A percentile compares a stretch with the other conserved stretches of the same genome.
Evolutionary conservation across 2,329 filamentous ascomycete species (phyloP).

Genomic region (Aureobasidium melanogenum): DNA sequence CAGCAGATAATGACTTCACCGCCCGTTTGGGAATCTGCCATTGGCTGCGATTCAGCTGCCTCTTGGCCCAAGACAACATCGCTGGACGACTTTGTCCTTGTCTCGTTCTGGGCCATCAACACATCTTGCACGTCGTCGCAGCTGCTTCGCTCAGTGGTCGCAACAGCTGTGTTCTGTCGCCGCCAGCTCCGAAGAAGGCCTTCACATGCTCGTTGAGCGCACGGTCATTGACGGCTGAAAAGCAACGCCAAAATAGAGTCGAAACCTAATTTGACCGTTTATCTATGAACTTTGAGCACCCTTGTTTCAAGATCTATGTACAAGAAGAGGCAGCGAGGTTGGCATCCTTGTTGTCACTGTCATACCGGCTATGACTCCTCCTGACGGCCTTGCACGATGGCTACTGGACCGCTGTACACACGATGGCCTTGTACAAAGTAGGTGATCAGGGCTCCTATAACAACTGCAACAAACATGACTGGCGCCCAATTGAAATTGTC

Average conservation of each 20-base stretch:
- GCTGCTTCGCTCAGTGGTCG: not conserved
- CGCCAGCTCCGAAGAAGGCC: not conserved
- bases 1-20: slow-evolving; percentile 8
- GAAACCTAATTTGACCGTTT: slow-evolving; percentile 9
- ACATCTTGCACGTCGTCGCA: not conserved
- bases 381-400: not conserved
- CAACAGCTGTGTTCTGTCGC: not conserved
- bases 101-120: not conserved
- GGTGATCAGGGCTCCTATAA: slow-evolving; percentile 21
- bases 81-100: not conserved
- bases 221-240: not conserved
- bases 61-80: not conserved
- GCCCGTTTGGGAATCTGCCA: not conserved
- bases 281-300: slow-evolving; percentile 1
- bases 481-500: slow-evolving; percentile 28
- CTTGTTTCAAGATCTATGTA: not conserved
- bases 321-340: not conserved
- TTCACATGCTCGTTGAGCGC: slow-evolving; percentile 7
- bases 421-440: slow-evolving; percentile 25
- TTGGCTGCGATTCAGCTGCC: not conserved
- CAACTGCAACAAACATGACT: slow-evolving; percentile 27
- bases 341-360: not conserved
- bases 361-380: not conserved
- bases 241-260: not conserved
- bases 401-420: slow-evolving; percentile 21